Percentiles rank a stretch among this genome's conserved stretches.
These are phyloP conservation scores for Strobilomyces echinocephalus DNA, from an alignment of 768 basidiomycete genomes.

Conservation along the genomic window DNA sequence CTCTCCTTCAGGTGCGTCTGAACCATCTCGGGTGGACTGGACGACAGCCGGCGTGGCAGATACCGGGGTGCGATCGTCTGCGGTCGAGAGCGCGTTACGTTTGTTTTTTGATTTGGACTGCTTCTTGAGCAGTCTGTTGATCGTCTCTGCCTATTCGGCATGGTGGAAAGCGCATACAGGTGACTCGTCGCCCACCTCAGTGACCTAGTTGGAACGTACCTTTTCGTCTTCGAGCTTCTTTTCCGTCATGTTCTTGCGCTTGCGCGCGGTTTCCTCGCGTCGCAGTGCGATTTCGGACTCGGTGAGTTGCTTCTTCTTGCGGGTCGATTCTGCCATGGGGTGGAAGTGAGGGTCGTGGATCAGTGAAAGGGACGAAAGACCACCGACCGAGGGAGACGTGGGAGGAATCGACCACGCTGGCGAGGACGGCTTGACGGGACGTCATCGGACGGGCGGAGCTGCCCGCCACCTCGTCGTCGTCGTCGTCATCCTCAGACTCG, in stretches of 20 bases:
- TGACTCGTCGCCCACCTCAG: not conserved
- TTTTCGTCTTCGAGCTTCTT: slow-evolving; percentile 36
- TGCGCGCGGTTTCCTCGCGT: slow-evolving; percentile 76
- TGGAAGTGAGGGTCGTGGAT: not conserved
- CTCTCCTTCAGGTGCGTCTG: slow-evolving; percentile 36
- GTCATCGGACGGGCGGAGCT: slow-evolving; percentile 40
- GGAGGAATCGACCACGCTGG: slow-evolving; percentile 61
- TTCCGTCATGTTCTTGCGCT: slow-evolving; percentile 59
- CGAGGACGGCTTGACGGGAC: slow-evolving; percentile 65
- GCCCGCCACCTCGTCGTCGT: slow-evolving; percentile 38
- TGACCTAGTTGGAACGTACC: slow-evolving; percentile 33
- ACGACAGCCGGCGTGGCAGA: slow-evolving; percentile 28
- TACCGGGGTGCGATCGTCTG: slow-evolving; percentile 40
- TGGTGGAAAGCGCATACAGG: slow-evolving; percentile 24
- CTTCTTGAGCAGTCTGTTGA: slow-evolving; percentile 84
- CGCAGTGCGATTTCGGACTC: slow-evolving; percentile 68
- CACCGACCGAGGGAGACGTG: slow-evolving; percentile 59
- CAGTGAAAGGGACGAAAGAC: not conserved
- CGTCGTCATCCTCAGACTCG: slow-evolving; percentile 38
- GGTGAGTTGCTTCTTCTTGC: slow-evolving; percentile 57
- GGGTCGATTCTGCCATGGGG: slow-evolving; percentile 6
- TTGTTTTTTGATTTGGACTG: slow-evolving; percentile 66
- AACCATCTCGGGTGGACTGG: slow-evolving; percentile 28
- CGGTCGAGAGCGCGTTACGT: slow-evolving; percentile 46
- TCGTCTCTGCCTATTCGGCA: slow-evolving; percentile 66